Base-by-base conservation (phyloP, 768 basidiomycete genomes). In the Leccinum olivaceopallidum region DNA sequence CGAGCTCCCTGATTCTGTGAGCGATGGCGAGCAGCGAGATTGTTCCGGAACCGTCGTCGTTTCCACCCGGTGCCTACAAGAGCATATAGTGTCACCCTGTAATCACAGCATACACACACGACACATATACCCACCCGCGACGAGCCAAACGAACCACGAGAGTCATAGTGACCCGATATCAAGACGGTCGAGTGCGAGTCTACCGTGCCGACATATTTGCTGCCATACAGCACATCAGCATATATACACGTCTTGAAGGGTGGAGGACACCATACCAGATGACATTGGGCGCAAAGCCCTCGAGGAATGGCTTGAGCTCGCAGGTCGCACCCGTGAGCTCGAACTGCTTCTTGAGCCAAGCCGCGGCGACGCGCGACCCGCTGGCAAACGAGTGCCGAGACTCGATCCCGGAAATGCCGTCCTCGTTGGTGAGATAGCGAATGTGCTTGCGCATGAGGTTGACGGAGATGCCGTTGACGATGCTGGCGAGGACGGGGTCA, bases 81-180 rank as follows among this genome's bases (percentile, higher is more conserved):
- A n/a, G 9, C 1, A n/a, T 1, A 9, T 1, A 9, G 5, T 12
- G 54, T 66, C 44, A 64, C 0, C 16, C 0, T 1, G 13, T 7
- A 32, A 53, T 20, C 48, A 50, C 16, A 26, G 36, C 4, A 39
- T 2, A 42, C 2, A 44, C 2, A n/a, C 14, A 9, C 8, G 8
- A 28, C 28, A 16, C 50, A 28, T 39, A 14, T 42, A 62, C 67
- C 57, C 57, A 74, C 74, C 68, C 85, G 53, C 78, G 83, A 26
- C 81, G 89, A 37, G 84, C 94, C 95, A 70, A 94, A 96, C 0
- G 90, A 90, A 18, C 94, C 94, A 39, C 94, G 88, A 50, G 90
- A 92, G 70, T 97, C 94, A 69, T 95, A 97, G 72, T 96, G 95
- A 2, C 87, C 92, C 59, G 88, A 88, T 55, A 96, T 77, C 53